Evolutionary conservation across 2,329 filamentous ascomycete species (phyloP), one percentile per base, ranked within the genome.

Genomic region (Emericellopsis atlantica): DNA sequence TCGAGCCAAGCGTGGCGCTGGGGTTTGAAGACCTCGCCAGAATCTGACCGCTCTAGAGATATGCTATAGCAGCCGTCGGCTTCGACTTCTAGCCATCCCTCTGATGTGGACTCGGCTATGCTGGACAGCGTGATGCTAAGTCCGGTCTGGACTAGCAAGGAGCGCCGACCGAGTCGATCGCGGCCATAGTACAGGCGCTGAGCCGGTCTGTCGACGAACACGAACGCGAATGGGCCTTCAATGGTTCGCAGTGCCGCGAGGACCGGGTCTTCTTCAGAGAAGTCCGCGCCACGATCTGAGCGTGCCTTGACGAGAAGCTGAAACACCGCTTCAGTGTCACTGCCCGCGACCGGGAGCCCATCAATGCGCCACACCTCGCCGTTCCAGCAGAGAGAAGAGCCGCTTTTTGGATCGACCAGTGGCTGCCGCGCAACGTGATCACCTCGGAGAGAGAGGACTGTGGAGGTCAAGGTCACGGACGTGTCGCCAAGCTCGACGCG

Each of bases 381-480:
- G 54, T 98, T 98, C 92, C 92, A 98, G 69, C 90, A 95, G 2
- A 98, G 69, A 1, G 85, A 66, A 1, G 81, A 86, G 4, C 70
- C 69, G 0, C 70, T 71, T 0, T 50, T 46, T 3, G 54, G 32
- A 48, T 82, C 74, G 34, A 72, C 58, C 4, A 94, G 72, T 2
- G 92, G 92, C 57, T 96, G 92, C 29, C 63, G 56, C 6, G 80
- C 76, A 39, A 92, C 55, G 46, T 75, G 67, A 39, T 78, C 72
- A 22, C 90, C 90, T 50, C 92, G 78, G n/a, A 98, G 67, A 4
- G 88, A 80, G n/a, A 96, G 74, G 1, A 98, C 90, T 0, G 88
- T 93, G 6, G 90, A 92, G 11, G 78, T 74, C 53, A 93, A 83
- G 14, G 67, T 71, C 45, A 90, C 50, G 16, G 49, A 41, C 39